A percentile compares a stretch with the other conserved stretches of the same genome.
These are phyloP conservation scores for Crithidia expoeki DNA, from an alignment of 208 protist genomes.

Conservation along the genomic window DNA sequence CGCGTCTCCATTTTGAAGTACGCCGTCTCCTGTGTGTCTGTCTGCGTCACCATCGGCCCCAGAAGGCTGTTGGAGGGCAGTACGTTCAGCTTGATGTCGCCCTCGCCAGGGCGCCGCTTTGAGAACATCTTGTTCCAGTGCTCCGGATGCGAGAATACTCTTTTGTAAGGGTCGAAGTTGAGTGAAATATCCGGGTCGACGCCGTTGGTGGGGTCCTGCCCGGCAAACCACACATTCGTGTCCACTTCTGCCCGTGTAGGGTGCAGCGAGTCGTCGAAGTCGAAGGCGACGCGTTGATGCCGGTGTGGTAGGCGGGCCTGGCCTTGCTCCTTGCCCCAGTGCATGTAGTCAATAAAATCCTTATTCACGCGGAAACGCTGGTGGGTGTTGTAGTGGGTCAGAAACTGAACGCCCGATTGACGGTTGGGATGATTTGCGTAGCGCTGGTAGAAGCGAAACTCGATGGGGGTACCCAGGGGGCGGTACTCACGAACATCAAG, in stretches of 20 bases:
- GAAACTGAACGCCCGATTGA: constrained; percentile 88
- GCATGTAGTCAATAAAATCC: constrained; percentile 93
- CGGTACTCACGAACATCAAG: constrained; percentile 88
- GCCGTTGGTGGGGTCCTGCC: constrained; percentile 71
- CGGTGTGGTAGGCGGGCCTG: constrained; percentile 89
- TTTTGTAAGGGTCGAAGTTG: constrained; percentile 80
- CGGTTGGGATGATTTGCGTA: constrained; percentile 91
- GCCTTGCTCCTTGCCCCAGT: constrained; percentile 91
- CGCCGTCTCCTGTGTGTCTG: constrained; percentile 59
- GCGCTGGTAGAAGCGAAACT: constrained; percentile 93
- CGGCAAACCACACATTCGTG: constrained; percentile 56
- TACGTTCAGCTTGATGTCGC: constrained; percentile 71
- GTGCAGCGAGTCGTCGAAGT: constrained; percentile 88
- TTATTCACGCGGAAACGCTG: constrained; percentile 89
- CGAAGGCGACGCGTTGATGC: constrained; percentile 90
- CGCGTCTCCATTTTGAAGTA: constrained; percentile 79
- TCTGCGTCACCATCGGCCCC: constrained; percentile 74
- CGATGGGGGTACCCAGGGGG: constrained; percentile 83
- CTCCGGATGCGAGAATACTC: constrained; percentile 85
- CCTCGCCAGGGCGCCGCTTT: constrained; percentile 85
- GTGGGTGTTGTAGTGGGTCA: constrained; percentile 91
- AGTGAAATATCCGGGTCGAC: constrained; percentile 62
- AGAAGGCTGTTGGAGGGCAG: constrained; percentile 76
- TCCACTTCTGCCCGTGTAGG: constrained; percentile 54
- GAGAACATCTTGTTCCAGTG: constrained; percentile 93